Evolutionary conservation across 495 filamentous ascomycete species (phyloP), one percentile per base, ranked within the genome.

Genomic region (Penicillium cinerascens): DNA sequence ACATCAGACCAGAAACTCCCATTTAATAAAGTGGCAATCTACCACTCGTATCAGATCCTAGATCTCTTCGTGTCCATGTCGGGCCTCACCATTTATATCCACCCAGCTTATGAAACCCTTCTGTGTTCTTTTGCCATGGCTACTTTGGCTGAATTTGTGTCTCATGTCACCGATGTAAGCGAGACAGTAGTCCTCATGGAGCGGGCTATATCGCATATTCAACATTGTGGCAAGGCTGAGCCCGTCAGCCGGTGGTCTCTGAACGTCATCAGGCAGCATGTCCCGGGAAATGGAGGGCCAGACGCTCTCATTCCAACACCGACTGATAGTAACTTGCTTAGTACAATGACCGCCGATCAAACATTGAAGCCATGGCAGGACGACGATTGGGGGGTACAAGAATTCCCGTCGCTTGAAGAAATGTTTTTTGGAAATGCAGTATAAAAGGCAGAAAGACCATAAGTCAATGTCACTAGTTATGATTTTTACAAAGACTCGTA

Each of bases 401-500:
- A 63, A 1, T 63, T 56, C 43, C 52, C 52, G 1, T 63, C 56
- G 3, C 50, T 63, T 2, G 42, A 63, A 47, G 59, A 63, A 3
- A 59, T 63, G 46, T 56, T 61, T 36, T 62, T 53, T 39, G 51
- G 44, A 1, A 47, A 43, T 17, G 42, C 50, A 18, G 22, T 39
- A 16, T 53, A 22, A 58, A 10, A 20, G 1, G 10, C 4, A 33
- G n/a, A 15, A 13, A 33, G 2, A 15, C 2, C 11, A 8, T 3
- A 33, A 11, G 13, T 10, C 2, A 33, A 33, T 11, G 9, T 13
- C 29, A 33, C 4, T 13, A 33, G 3, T 33, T 13, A 33, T 33
- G 11, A 11, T 33, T 13, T 13, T 33, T 15, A 15, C 9, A n/a
- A n/a, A 29, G 26, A 6, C 22, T 23, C 6, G 22, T 6, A 23